Evolutionary conservation across 805 yeast species (phyloP).

Genomic region (Candida xyloterini): DNA sequence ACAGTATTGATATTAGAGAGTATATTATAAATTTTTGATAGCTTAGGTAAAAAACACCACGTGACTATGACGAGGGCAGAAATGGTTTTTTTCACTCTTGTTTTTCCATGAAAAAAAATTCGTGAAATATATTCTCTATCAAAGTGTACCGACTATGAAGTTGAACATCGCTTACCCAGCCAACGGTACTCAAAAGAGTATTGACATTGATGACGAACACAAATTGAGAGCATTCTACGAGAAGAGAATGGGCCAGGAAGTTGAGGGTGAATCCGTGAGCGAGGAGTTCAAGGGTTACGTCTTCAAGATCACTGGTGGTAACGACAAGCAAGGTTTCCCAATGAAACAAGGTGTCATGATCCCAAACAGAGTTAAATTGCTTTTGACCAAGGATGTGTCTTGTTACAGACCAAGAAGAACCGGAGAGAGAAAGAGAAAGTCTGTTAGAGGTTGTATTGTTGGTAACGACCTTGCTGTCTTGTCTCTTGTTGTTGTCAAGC

Average conservation of each 20-base stretch:
- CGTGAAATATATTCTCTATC: slow-evolving; percentile 16
- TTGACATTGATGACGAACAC: slow-evolving; percentile 99
- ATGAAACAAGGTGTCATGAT: slow-evolving; percentile 99
- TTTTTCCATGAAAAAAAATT: slow-evolving; percentile 12
- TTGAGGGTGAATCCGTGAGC: slow-evolving; percentile 96
- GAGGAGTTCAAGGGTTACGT: slow-evolving; percentile 99
- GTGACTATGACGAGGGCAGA: slow-evolving; percentile 5
- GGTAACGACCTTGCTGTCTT: slow-evolving; percentile 95
- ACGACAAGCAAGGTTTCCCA: slow-evolving; percentile 99
- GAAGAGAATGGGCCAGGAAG: slow-evolving; percentile 99
- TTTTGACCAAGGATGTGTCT: slow-evolving; percentile 90
- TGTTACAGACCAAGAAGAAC: slow-evolving; percentile 99
- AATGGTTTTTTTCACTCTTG: slow-evolving; percentile 8
- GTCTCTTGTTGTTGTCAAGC: slow-evolving; percentile 90
- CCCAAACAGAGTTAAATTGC: slow-evolving; percentile 98
- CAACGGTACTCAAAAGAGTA: slow-evolving; percentile 98
- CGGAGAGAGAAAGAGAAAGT: slow-evolving; percentile 99
- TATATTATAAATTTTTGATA: background rate
- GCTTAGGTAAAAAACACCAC: no score
- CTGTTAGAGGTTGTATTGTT: slow-evolving; percentile 99
- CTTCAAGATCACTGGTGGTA: slow-evolving; percentile 99
- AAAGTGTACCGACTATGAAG: slow-evolving; percentile 40
- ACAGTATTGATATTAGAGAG: background rate
- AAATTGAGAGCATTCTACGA: slow-evolving; percentile 97
- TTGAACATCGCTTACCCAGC: slow-evolving; percentile 99